Conservation (phyloP, 176 grass and related monocot genomes). For the Oryza meyeriana region DNA sequence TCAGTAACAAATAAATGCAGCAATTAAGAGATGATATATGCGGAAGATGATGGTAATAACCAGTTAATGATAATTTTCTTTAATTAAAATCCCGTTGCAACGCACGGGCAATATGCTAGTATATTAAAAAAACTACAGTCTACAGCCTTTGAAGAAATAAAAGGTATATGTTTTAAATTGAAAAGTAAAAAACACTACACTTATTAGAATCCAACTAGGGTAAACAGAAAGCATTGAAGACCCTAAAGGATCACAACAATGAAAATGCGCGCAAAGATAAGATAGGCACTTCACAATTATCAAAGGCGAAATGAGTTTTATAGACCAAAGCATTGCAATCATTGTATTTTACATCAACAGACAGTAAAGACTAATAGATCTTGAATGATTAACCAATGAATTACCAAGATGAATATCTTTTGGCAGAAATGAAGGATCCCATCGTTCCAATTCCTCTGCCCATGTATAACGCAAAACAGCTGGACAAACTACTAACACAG, state of each 20-base stretch:
- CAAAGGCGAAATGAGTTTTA: constrained; percentile 8
- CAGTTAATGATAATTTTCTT: no score
- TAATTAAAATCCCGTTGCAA: no score
- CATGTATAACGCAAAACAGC: constrained; percentile 88
- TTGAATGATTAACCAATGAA: constrained; percentile 8
- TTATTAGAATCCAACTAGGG: background rate
- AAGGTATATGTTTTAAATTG: background rate
- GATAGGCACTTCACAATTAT: constrained; percentile 22
- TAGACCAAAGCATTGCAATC: background rate
- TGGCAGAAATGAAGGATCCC: constrained; percentile 88
- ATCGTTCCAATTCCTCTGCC: constrained; percentile 88
- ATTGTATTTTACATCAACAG: constrained; percentile 17
- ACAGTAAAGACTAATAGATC: background rate
- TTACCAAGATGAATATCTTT: constrained; percentile 98
- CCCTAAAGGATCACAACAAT: background rate
- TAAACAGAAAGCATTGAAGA: constrained; percentile 5
- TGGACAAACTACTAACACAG: constrained; percentile 83
- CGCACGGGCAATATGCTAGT: no score
- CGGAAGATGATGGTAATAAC: no score
- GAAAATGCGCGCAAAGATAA: constrained; percentile 11
- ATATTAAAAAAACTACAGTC: background rate
- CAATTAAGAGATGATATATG: no score
- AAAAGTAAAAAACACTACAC: background rate
- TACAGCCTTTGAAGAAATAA: background rate
- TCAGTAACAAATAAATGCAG: no score